phyloP scores from a whole-genome alignment of 768 basidiomycete genomes.

The Coprinopsis marcescibilis region DNA sequence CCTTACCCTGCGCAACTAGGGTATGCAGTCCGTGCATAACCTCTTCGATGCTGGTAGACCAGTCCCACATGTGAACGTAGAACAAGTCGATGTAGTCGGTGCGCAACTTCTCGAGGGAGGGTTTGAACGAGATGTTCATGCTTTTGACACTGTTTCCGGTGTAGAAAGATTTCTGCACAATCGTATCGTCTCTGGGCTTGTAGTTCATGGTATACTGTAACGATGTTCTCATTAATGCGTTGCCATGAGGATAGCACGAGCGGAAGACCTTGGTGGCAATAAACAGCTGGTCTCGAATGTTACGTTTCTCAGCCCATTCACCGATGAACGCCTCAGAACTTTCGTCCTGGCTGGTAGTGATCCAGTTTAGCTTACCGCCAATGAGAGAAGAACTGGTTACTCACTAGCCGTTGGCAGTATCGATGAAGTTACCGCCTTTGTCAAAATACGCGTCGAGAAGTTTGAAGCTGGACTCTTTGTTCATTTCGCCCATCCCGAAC shows the following conservation, averaged over 20 bases:
- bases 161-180: constrained; percentile 33
- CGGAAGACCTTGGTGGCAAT: constrained; percentile 36
- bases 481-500: too few relatives aligned
- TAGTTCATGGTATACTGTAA: constrained; percentile 25
- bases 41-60: constrained; percentile 45
- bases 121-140: constrained; percentile 34
- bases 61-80: constrained; percentile 51
- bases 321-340: constrained; percentile 46
- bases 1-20: constrained; percentile 46
- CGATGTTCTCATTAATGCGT: background rate
- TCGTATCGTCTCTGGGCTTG: constrained; percentile 20
- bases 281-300: constrained; percentile 41
- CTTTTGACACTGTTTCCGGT: constrained; percentile 45
- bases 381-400: too few relatives aligned
- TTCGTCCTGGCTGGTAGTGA: too few relatives aligned
- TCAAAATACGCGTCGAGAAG: too few relatives aligned
- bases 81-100: constrained; percentile 43
- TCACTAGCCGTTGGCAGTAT: too few relatives aligned
- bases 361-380: too few relatives aligned
- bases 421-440: too few relatives aligned
- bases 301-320: constrained; percentile 41
- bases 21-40: constrained; percentile 50
- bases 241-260: background rate
- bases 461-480: too few relatives aligned
- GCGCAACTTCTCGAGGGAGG: constrained; percentile 40